These are phyloP conservation scores for Colletotrichum sp. DNA, from an alignment of 2,329 filamentous ascomycete species.

Conservation along the genomic window DNA sequence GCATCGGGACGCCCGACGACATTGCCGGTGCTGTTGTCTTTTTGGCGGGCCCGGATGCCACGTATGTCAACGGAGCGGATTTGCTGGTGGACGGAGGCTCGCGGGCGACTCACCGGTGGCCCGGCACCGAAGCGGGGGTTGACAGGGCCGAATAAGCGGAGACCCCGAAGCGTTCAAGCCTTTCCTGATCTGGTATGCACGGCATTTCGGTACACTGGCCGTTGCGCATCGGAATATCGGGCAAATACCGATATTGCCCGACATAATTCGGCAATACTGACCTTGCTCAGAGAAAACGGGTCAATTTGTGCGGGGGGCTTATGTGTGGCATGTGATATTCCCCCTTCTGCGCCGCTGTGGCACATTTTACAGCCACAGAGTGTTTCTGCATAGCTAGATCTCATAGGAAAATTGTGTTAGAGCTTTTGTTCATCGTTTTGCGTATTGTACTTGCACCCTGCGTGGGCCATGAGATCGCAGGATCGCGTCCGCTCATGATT, in stretches of 20 bases:
- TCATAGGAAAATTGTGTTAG: not conserved
- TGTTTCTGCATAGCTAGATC: not conserved
- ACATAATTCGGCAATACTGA: not conserved
- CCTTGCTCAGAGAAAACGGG: not conserved
- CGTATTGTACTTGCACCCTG: not conserved
- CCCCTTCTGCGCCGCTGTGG: not conserved
- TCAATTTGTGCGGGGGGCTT: not conserved
- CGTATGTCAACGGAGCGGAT: not conserved
- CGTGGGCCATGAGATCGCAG: not conserved
- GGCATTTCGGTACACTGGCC: not conserved
- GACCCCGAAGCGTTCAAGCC: not conserved
- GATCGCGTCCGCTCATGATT: fast-evolving
- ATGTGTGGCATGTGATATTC: not conserved
- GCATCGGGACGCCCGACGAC: not conserved
- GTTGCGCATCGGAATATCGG: not conserved
- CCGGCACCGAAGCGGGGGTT: not conserved
- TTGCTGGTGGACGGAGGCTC: not conserved
- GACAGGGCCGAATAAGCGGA: not conserved
- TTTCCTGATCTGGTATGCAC: not conserved
- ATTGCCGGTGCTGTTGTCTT: not conserved
- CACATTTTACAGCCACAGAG: not conserved
- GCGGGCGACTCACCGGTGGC: not conserved
- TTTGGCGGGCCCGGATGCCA: not conserved
- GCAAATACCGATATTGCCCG: not conserved
- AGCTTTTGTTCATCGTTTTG: not conserved